A percentile compares a stretch with the other conserved stretches of the same genome.
phyloP scores from a whole-genome alignment of 768 basidiomycete species.

The Mycena maculata region DNA sequence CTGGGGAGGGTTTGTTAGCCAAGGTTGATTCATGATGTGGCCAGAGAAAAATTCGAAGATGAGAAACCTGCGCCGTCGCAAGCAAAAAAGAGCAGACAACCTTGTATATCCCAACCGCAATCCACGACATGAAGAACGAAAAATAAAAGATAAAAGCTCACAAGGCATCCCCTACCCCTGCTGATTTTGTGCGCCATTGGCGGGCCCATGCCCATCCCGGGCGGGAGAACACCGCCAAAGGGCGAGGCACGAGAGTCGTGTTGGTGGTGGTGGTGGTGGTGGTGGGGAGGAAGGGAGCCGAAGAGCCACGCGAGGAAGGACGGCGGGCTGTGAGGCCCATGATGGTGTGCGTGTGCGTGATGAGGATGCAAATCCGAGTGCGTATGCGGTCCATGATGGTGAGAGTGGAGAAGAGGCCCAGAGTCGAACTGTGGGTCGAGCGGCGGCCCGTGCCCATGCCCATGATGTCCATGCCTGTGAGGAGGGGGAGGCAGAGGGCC shows the following conservation, averaged over 20 bases:
- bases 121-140: constrained; percentile 32
- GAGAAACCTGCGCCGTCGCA: too few relatives aligned
- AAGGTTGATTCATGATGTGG: not conserved
- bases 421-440: too few relatives aligned
- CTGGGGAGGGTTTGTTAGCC: constrained; percentile 41
- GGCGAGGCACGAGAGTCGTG: too few relatives aligned
- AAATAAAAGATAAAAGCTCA: constrained; percentile 29
- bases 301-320: too few relatives aligned
- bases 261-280: too few relatives aligned
- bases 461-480: too few relatives aligned
- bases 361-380: not conserved
- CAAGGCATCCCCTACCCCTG: constrained; percentile 63
- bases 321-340: not conserved
- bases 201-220: not conserved
- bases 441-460: not conserved
- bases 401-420: too few relatives aligned
- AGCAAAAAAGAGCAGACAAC: not conserved
- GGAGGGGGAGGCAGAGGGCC: too few relatives aligned
- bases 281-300: too few relatives aligned
- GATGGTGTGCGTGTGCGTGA: too few relatives aligned
- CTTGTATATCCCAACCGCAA: not conserved
- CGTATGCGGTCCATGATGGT: not conserved
- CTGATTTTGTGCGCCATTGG: not conserved
- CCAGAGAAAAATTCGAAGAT: too few relatives aligned
- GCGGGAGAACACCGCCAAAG: not conserved